Base-by-base conservation (phyloP, 305 asterid species). In the Rubia peregrina region DNA sequence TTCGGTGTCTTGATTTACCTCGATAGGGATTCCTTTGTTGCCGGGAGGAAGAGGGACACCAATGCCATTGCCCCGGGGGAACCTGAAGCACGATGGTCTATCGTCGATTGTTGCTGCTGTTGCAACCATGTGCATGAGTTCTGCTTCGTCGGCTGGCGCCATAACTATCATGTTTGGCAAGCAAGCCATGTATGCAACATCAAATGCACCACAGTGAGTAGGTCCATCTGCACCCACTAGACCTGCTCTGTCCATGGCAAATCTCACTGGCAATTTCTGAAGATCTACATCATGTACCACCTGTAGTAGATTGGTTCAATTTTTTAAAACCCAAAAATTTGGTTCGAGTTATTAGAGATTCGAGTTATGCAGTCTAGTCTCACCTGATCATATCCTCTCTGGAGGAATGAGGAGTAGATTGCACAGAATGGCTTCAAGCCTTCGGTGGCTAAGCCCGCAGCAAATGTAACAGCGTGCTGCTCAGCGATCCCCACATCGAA, bases 211-310 rank as follows among this genome's bases (percentile, higher is more conserved):
- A 74, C 90, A 89, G 63, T 89, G 96, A 33, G 96, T 89, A 0
- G 96, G 94, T 46, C 96, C 96, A 40, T 89, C 96, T 0, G 96
- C 95, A 26, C 96, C 96, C 9, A 89, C 96, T 56, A 89, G 76
- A 55, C 96, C 96, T 0, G 96, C 96, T 69, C 96, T 84, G 61
- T 89, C 96, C 94, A 89, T 80, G 13, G 94, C 94, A 71, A 89
- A 89, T 40, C 96, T 83, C 33, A 89, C 96, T 1, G 96, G 96
- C 69, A 89, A 48, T 67, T 88, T 89, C 70, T 89, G 96, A 71
- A 88, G 95, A 75, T 89, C 96, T 69, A 89, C 96, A 21, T 89
- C 96, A 68, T 89, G 96, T 42, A 88, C 96, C 73, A 88, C 96
- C 96, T 89, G 36, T 57, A 70, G 30, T 87, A 51, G 9, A 51